These are phyloP conservation scores for Piloderma croceum DNA, from an alignment of 768 basidiomycete genomes.

Conservation along the genomic window DNA sequence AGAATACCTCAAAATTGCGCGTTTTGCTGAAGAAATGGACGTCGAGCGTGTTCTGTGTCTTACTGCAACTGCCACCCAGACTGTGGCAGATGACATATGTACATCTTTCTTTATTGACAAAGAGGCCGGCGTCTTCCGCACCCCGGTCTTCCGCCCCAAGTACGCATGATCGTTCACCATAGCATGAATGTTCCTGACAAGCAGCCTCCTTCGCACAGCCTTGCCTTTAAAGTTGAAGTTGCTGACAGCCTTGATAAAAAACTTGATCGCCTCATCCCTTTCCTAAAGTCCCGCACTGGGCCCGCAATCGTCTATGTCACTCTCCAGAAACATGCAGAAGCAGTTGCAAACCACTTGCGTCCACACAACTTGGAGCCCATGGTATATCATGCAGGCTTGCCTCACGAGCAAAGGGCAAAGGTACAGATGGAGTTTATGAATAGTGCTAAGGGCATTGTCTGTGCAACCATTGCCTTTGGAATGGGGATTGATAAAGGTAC, in stretches of 20 bases:
- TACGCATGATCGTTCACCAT: conserved; percentile 17
- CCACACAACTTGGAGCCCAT: conserved; percentile 22
- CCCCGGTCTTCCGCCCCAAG: conserved; percentile 41
- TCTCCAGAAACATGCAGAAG: conserved; percentile 35
- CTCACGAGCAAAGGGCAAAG: conserved; percentile 27
- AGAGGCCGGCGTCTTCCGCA: conserved; percentile 35
- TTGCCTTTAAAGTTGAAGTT: conserved; percentile 31
- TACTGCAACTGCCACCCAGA: conserved; percentile 41
- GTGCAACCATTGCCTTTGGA: conserved; percentile 42
- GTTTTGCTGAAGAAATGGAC: conserved; percentile 40
- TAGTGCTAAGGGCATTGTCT: conserved; percentile 32
- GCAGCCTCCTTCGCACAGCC: conserved; percentile 18
- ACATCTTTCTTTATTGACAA: conserved; percentile 36
- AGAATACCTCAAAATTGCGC: conserved; percentile 36
- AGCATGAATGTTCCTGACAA: neutral
- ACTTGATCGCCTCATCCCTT: conserved; percentile 30
- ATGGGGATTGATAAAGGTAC: conserved; percentile 41
- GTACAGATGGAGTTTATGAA: conserved; percentile 38
- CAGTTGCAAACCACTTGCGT: conserved; percentile 27
- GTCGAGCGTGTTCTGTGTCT: conserved; percentile 42
- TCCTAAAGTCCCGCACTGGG: conserved; percentile 31
- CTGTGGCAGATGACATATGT: conserved; percentile 41
- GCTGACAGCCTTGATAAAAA: conserved; percentile 29
- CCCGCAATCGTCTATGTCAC: conserved; percentile 45
- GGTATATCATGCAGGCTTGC: conserved; percentile 42